Evolutionary conservation across 192 early-diverging fungal species (phyloP), one percentile per base, ranked within the genome.

Genomic region (Umbelopsis sp.): DNA sequence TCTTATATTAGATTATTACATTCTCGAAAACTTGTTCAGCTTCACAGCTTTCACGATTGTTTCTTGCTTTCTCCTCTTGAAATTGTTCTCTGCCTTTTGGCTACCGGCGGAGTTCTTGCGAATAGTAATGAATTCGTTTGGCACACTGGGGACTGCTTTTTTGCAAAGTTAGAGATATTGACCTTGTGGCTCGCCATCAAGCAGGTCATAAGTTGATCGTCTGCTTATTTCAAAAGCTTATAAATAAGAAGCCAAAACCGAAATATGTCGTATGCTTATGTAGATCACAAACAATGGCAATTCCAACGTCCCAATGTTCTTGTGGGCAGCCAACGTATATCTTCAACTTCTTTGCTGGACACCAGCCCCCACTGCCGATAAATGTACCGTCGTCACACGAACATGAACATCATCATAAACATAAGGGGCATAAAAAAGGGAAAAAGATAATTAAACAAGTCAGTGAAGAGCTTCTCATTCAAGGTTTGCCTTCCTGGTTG

Each of bases 401-500:
- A 27, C 55, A 61, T 61, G 55, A 61, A 18, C 27, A 61, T 15
- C 16, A 61, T 12, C 30, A n/a, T 35, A 33, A 61, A 61, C 55
- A 61, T 61, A 41, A 41, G 37, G 10, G 37, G 5, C 55, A 35
- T 16, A 61, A 61, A 35, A 61, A 61, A 25, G 55, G 55, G 27
- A 61, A 61, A 30, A 61, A 61, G 27, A 61, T 61, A 27, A 25
- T 61, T 11, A 61, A 61, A 33, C 23, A 61, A 61, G 55, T 61
- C 9, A 61, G 55, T 12, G 55, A 61, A 33, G 55, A 61, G n/a
- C 25, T 61, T 15, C 55, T 61, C 30, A 61, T 61, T 30, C 74
- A 46, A 49, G 68, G 33, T 41, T 66, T 64, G 21, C 74, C 21
- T 12, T 75, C 37, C 21, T 75, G 37, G 67, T 66, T 44, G 68